phyloP scores from a whole-genome alignment of 192 early-diverging fungal genomes.

The Linnemannia hyalina region DNA sequence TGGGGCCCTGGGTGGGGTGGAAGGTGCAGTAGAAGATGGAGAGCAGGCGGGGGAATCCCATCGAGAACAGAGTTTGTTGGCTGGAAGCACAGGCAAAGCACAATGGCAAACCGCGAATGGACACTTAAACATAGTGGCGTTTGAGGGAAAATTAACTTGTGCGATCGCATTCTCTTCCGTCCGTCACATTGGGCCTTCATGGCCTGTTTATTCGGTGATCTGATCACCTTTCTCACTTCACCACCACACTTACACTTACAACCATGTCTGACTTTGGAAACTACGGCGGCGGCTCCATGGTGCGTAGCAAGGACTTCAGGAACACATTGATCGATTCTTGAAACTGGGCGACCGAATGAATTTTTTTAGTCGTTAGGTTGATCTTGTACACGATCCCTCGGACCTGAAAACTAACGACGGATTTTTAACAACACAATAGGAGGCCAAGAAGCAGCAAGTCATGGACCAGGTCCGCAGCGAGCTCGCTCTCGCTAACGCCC shows the following conservation, averaged over 20 bases:
- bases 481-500: conserved; percentile 85
- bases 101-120: background rate
- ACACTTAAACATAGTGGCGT: background rate
- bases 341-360: background rate
- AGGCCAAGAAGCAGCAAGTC: conserved; percentile 77
- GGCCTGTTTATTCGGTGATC: background rate
- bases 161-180: background rate
- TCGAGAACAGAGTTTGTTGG: background rate
- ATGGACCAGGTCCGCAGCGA: conserved; percentile 84
- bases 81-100: background rate
- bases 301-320: conserved; percentile 10
- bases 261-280: conserved; percentile 57
- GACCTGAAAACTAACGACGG: background rate
- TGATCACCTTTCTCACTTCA: background rate
- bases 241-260: conserved; percentile 7
- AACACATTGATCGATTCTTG: background rate
- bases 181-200: background rate
- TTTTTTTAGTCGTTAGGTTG: background rate
- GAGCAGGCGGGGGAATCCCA: conserved; percentile 71
- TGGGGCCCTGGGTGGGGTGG: conserved; percentile 80
- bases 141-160: background rate
- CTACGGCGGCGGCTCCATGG: conserved; percentile 56
- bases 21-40: conserved; percentile 89
- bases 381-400: background rate
- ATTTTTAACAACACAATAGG: conserved; percentile 5